Evolutionary conservation across 768 basidiomycete species (phyloP).

Genomic region (Tephrocybe sp.): DNA sequence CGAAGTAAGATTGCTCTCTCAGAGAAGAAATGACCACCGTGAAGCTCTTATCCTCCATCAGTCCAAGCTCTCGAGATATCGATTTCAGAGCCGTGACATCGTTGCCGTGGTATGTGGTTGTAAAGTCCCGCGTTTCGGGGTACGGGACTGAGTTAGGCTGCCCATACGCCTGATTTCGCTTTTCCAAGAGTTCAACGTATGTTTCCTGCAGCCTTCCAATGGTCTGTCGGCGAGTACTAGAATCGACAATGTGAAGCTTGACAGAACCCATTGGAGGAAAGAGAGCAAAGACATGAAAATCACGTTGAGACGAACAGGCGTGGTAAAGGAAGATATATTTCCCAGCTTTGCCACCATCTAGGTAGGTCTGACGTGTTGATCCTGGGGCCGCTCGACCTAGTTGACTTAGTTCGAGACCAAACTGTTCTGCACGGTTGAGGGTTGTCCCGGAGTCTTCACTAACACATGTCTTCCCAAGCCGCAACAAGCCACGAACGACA

Average conservation of each 20-base stretch:
- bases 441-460: conserved; percentile 65
- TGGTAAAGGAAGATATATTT: conserved; percentile 92
- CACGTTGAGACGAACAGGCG: conserved; percentile 65
- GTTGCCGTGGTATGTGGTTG: conserved; percentile 72
- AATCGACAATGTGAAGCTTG: conserved; percentile 88
- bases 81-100: conserved; percentile 81
- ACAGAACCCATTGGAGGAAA: conserved; percentile 72
- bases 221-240: conserved; percentile 80
- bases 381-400: conserved; percentile 62
- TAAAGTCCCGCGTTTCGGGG: conserved; percentile 56
- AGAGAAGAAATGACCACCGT: conserved; percentile 82
- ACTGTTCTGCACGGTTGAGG: conserved; percentile 77
- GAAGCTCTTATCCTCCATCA: conserved; percentile 70
- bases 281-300: conserved; percentile 84
- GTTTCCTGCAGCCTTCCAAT: conserved; percentile 73
- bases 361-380: conserved; percentile 64
- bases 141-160: conserved; percentile 57
- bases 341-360: conserved; percentile 63
- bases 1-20: conserved; percentile 83
- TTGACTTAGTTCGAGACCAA: conserved; percentile 81
- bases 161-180: conserved; percentile 41
- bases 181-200: conserved; percentile 62
- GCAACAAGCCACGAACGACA: conserved; percentile 74
- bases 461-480: conserved; percentile 80
- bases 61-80: conserved; percentile 81